These are phyloP conservation scores for Vigna hirtella DNA, from an alignment of 306 rosid genomes.

Conservation along the genomic window DNA sequence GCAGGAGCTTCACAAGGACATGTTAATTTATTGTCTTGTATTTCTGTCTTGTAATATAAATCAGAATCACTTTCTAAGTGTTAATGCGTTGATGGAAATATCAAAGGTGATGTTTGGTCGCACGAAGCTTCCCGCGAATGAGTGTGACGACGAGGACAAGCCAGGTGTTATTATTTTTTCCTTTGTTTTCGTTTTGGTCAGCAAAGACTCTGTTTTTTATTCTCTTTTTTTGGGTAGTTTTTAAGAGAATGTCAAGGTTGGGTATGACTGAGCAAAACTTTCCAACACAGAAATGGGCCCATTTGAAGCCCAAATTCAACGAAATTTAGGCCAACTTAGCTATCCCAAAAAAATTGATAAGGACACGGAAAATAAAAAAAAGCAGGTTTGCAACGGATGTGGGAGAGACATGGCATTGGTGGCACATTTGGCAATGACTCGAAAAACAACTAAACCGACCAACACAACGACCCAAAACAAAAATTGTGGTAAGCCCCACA, in stretches of 20 bases:
- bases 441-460: slow-evolving; percentile 35
- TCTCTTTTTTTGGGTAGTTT: neutral
- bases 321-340: slow-evolving; percentile 46
- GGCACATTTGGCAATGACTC: slow-evolving; percentile 52
- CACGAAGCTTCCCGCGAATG: neutral
- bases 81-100: slow-evolving; percentile 26
- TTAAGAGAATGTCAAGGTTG: slow-evolving; percentile 23
- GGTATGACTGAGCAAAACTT: slow-evolving; percentile 36
- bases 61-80: slow-evolving; percentile 13
- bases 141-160: neutral
- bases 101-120: neutral
- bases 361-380: slow-evolving; percentile 31
- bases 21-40: slow-evolving; percentile 28
- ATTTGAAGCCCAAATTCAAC: slow-evolving; percentile 49
- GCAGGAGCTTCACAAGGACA: slow-evolving; percentile 8
- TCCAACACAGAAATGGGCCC: slow-evolving; percentile 51
- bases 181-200: neutral
- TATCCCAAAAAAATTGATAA: slow-evolving; percentile 38
- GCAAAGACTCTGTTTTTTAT: neutral
- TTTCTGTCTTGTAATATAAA: slow-evolving; percentile 33
- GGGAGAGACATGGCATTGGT: slow-evolving; percentile 27
- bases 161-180: neutral
- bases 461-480: slow-evolving; percentile 19
- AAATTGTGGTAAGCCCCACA: slow-evolving; percentile 38
- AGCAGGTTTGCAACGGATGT: slow-evolving; percentile 6